Evolutionary conservation across 2,329 filamentous ascomycete genomes (phyloP), one percentile per base, ranked within the genome.

Genomic region (Sclerotinia nivalis): DNA sequence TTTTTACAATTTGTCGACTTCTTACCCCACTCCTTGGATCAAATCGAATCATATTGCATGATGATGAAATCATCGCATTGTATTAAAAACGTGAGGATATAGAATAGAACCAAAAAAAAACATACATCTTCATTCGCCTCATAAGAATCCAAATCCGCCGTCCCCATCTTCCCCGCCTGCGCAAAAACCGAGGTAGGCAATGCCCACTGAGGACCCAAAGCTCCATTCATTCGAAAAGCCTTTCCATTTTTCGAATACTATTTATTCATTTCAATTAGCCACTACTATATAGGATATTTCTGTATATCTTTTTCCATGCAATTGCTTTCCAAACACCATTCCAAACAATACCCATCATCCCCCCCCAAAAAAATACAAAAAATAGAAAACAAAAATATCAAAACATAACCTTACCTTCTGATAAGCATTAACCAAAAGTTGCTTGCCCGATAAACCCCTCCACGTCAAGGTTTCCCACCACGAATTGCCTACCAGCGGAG

Each of bases 61-160:
- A 43, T 15, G 34, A 40, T 40, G 8, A 22, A 43, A 47, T 34
- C 25, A 28, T 34, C 18, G 22, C n/a, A 28, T 10, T 6, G 4
- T 10, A 7, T 8, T 18, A 49, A 34, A 31, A 10, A n/a, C 2
- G 13, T 9, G 12, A 61, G 28, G 20, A n/a, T 31, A 61, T 22
- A 47, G 12, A 49, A 43, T 4, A 43, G 13, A 4, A 18, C 15
- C 8, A 10, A 31, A 43, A 43, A 15, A 31, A 43, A 37, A 31
- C 65, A 59, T 49, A 67, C 65, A 45, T 67, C 65, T 59, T 67
- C 65, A 34, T 59, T 67, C 28, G 65, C 65, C 54, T 67, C 65
- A 55, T 34, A 58, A 25, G 65, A 54, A 59, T 67, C 65, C 65
- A 67, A 59, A 45, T 58, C 34, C 13, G 25, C 37, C 13, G 7